Base-by-base conservation (phyloP, 352 stramenopile species). In the Globisporangium spiculum region DNA sequence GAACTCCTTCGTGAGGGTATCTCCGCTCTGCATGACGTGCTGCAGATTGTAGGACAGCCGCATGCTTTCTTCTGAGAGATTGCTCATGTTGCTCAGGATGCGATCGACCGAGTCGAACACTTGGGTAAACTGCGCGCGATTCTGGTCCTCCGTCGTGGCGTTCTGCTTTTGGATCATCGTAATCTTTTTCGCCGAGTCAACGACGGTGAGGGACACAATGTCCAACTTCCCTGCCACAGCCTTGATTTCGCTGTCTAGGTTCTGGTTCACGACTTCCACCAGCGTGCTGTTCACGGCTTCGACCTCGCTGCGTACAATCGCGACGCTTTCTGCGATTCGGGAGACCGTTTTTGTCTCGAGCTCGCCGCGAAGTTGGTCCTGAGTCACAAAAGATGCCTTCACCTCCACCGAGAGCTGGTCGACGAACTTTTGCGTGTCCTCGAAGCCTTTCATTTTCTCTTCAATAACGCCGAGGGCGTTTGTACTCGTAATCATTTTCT, bases 41-140 rank as follows among this genome's bases (percentile, higher is more conserved):
- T 90, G 80, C 7, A 92, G 61, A n/a, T 80, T 87, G 75, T 86
- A 91, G 22, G 83, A 83, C 2, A 89, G 55, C 16, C 82, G 79
- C 50, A 92, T 89, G 32, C 83, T 92, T 53, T 92, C 84, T 66
- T 92, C 84, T 0, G 84, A 92, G 22, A 92, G 60, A 0, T 64
- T 83, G 66, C 84, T 92, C 74, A 91, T 82, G 61, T 76, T 92
- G 18, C 78, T 65, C 48, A 86, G 66, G 8, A 91, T 81, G 0
- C 81, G 79, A 27, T 91, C 84, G 7, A 91, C 75, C 34, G 84
- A 89, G 61, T 91, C 83, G 44, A 91, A 90, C 0, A 74, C 74
- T 56, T 91, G 83, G 2, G 76, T 74, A 52, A 91, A 89, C 66
- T 92, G 83, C 52, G 74, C 72, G 20, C 78, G 79, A 48, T 75